Evolutionary conservation across 2,329 filamentous ascomycete genomes (phyloP).

Genomic region (Lasiodiplodia gonubiensis): DNA sequence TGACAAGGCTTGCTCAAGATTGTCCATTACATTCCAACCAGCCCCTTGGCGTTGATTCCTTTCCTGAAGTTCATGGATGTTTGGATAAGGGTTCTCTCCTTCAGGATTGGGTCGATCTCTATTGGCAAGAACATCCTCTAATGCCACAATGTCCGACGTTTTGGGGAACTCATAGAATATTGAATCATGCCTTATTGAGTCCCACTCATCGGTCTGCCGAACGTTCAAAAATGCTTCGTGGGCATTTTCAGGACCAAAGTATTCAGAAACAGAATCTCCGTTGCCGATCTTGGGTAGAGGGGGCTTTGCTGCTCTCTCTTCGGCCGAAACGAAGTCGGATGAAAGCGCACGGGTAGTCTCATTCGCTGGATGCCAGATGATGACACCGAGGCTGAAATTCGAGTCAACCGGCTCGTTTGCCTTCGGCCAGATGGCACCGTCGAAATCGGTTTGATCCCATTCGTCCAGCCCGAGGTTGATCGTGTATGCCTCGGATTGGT

Average conservation of each 20-base stretch:
- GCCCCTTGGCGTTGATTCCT: conserved; percentile 38
- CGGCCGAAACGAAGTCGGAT: conserved; percentile 47
- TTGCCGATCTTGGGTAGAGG: conserved; percentile 44
- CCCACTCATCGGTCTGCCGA: conserved; percentile 57
- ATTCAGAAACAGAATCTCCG: conserved; percentile 57
- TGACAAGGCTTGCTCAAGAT: conserved; percentile 47
- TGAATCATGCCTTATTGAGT: conserved; percentile 55
- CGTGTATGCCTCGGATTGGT: conserved; percentile 30
- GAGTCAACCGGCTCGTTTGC: conserved; percentile 53
- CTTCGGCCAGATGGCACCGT: conserved; percentile 52
- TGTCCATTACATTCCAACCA: conserved; percentile 47
- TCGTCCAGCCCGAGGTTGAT: conserved; percentile 46
- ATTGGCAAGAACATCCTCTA: conserved; percentile 51
- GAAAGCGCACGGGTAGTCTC: conserved; percentile 51
- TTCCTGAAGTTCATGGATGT: conserved; percentile 37
- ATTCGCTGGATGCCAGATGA: conserved; percentile 52
- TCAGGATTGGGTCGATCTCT: conserved; percentile 47
- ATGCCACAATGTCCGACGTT: conserved; percentile 48
- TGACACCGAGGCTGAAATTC: conserved; percentile 52
- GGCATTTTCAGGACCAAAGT: conserved; percentile 51
- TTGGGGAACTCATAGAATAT: conserved; percentile 55
- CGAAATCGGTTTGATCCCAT: conserved; percentile 51
- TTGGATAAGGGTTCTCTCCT: conserved; percentile 35
- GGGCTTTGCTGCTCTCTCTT: conserved; percentile 50
- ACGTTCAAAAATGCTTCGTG: conserved; percentile 55